Conservation (phyloP, 2,329 filamentous ascomycete genomes). For the Fusarium goolgardi region DNA sequence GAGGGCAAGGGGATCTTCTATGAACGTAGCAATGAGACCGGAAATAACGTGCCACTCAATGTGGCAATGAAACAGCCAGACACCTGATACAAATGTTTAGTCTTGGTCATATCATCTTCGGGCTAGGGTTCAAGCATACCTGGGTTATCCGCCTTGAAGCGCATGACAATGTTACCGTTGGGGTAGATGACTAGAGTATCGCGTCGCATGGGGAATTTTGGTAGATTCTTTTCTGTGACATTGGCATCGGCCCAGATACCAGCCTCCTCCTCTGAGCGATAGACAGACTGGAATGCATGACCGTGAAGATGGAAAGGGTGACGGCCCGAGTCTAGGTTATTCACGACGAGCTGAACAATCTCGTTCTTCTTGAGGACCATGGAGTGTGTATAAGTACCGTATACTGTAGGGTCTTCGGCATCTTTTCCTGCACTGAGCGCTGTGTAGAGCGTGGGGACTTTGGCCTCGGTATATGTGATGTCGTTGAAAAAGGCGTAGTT, state of each 20-base stretch:
- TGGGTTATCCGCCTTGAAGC: slow-evolving; percentile 74
- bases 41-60: slow-evolving; percentile 80
- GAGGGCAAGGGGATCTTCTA: slow-evolving; percentile 72
- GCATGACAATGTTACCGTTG: slow-evolving; percentile 75
- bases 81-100: slow-evolving; percentile 50
- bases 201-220: slow-evolving; percentile 70
- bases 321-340: slow-evolving; percentile 77
- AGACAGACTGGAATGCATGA: slow-evolving; percentile 76
- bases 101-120: too few relatives aligned
- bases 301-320: slow-evolving; percentile 86
- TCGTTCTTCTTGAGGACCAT: slow-evolving; percentile 75
- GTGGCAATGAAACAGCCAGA: slow-evolving; percentile 84
- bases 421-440: slow-evolving; percentile 72
- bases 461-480: slow-evolving; percentile 77
- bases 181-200: slow-evolving; percentile 76
- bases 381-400: slow-evolving; percentile 73
- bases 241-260: slow-evolving; percentile 63
- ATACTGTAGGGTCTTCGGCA: slow-evolving; percentile 69
- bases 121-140: slow-evolving; percentile 52
- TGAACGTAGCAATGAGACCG: slow-evolving; percentile 72
- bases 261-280: slow-evolving; percentile 68
- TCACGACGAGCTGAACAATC: slow-evolving; percentile 78
- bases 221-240: slow-evolving; percentile 59
- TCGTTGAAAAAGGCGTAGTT: slow-evolving; percentile 78
- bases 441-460: slow-evolving; percentile 84